Base-by-base conservation (phyloP, 1,284 basidiomycete species). In the Coriolopsis trogii region DNA sequence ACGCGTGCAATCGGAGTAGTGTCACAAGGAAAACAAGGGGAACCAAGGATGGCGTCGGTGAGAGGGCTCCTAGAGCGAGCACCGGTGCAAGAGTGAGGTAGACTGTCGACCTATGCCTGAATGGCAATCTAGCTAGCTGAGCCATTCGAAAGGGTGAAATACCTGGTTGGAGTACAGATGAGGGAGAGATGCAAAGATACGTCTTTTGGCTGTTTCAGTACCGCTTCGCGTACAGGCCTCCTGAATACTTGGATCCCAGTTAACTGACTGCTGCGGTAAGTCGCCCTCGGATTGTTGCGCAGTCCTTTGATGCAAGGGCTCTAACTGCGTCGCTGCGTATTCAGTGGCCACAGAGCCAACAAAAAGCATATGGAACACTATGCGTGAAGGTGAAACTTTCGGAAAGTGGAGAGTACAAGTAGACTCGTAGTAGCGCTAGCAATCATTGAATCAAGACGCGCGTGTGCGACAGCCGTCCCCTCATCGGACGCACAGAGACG, bases 11-110 rank as follows among this genome's bases (percentile, higher is more conserved):
- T 23, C 78, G 73, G 1, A 87, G 56, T 0, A 71, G 53, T 0
- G 82, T 68, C 0, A 89, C 60, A 0, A 81, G 74, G 0, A 78
- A 42, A 0, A 78, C 64, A 3, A 82, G 60, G 0, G 85, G 81
- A 3, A 79, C 53, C 28, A 84, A 72, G 0, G 77, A 73, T 0
- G 84, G 81, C 4, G 79, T 70, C 0, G 80, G 72, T 0, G 74
- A 70, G 5, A 85, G 64, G 0, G 83, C 79, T 6, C 81, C 63
- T 1, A 73, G 59, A 0, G 80, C 74, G 0, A 80, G 65, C 0
- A 67, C 40, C 0, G 73, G 57, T 8, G 75, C 63, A 0, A 69
- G 57, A 3, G 62, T 16, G 1, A 75, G 69, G 52, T 81, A 80
- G 12, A 73, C 64, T 20, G 48, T 33, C 1, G 54, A 55, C 2